A percentile compares a stretch with the other conserved stretches of the same genome.
These are phyloP conservation scores for Kitagawia praeruptora DNA, from an alignment of 129 eudicot species.

Conservation along the genomic window DNA sequence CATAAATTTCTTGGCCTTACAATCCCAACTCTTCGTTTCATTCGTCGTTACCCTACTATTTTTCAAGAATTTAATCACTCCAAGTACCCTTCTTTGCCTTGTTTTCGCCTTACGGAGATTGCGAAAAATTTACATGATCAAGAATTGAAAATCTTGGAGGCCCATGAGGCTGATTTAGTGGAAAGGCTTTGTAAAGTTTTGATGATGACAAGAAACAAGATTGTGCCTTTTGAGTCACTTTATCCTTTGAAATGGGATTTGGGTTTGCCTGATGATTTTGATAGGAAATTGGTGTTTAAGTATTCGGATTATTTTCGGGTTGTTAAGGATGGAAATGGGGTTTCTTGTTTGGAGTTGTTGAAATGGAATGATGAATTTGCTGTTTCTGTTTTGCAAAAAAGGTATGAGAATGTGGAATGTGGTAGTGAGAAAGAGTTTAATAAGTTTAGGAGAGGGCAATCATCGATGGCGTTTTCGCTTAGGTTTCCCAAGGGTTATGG, in stretches of 20 bases:
- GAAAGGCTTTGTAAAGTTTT: conserved; percentile 46
- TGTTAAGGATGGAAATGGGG: conserved; percentile 41
- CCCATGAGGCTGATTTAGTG: conserved; percentile 29
- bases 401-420: conserved; percentile 29
- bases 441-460: conserved; percentile 50
- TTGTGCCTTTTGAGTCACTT: conserved; percentile 45
- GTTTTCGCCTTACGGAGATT: conserved; percentile 45
- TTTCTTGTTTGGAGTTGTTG: conserved; percentile 41
- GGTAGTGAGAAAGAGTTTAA: conserved; percentile 14
- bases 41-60: conserved; percentile 86
- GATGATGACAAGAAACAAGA: conserved; percentile 50
- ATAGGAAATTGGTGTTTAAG: conserved; percentile 32
- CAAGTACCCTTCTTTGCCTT: conserved; percentile 55
- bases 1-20: conserved; percentile 59
- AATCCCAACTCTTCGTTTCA: conserved; percentile 76
- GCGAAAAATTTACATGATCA: conserved; percentile 32
- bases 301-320: conserved; percentile 46
- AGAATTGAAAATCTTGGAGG: conserved; percentile 30
- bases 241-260: conserved; percentile 75
- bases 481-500: conserved; percentile 88
- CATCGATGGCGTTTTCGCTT: conserved; percentile 49
- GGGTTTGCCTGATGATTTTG: conserved; percentile 76
- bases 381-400: conserved; percentile 58
- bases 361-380: conserved; percentile 53
- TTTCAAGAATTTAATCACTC: conserved; percentile 65